Evolutionary conservation across 257 asterid species (phyloP).

Genomic region (Capsicum chinense): DNA sequence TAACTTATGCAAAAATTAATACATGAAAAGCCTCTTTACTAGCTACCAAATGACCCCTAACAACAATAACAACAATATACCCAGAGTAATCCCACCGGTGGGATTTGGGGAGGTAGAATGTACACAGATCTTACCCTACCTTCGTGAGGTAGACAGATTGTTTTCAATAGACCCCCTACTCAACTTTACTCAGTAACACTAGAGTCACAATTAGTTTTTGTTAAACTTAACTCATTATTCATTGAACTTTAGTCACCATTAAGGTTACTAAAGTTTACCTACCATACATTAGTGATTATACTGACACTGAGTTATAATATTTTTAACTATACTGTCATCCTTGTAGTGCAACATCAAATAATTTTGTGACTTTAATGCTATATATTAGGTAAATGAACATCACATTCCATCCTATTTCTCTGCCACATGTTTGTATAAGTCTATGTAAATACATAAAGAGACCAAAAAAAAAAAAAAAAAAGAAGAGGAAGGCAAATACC

Average conservation of each 20-base stretch:
- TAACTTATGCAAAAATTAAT: too few relatives aligned
- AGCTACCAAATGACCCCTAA: too few relatives aligned
- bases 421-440: too few relatives aligned
- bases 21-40: too few relatives aligned
- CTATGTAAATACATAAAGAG: background rate
- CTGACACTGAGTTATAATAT: background rate
- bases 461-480: background rate
- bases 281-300: background rate
- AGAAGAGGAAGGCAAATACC: constrained; percentile 33
- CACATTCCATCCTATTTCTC: background rate
- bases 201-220: background rate
- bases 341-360: too few relatives aligned
- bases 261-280: background rate
- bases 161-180: too few relatives aligned
- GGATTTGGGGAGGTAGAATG: too few relatives aligned
- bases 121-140: too few relatives aligned
- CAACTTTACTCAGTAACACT: background rate
- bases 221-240: background rate
- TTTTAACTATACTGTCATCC: background rate
- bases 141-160: too few relatives aligned
- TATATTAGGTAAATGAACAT: background rate
- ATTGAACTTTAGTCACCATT: background rate
- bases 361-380: too few relatives aligned
- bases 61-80: too few relatives aligned
- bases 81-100: too few relatives aligned